phyloP scores from a whole-genome alignment of 2,329 filamentous ascomycete species.

The Claviceps sp. region DNA sequence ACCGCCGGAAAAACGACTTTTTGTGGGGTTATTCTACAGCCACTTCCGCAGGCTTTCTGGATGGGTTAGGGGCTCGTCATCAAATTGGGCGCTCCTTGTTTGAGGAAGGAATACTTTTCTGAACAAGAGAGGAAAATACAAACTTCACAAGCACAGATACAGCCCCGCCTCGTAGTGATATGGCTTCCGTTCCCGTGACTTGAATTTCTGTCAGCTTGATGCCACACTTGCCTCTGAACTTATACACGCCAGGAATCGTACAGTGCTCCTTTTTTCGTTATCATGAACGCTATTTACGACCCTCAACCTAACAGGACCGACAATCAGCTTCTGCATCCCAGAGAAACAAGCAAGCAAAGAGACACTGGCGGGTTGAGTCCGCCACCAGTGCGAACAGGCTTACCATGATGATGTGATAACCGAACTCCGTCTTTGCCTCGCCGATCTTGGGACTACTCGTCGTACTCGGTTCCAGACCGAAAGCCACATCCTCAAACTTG shows the following conservation, averaged over 20 bases:
- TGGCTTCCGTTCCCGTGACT: background rate
- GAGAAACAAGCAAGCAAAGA: background rate
- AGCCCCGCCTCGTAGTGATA: background rate
- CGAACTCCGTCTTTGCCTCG: slow-evolving; percentile 61
- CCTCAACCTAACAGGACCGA: slow-evolving; percentile 21
- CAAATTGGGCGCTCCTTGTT: slow-evolving; percentile 20
- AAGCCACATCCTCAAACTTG: slow-evolving; percentile 61
- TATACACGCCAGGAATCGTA: background rate
- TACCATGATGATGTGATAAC: slow-evolving; percentile 74
- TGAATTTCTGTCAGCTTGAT: background rate
- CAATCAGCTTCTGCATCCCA: background rate
- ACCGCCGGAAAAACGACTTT: slow-evolving; percentile 22
- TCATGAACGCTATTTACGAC: slow-evolving; percentile 21
- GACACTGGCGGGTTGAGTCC: background rate
- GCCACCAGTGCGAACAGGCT: slow-evolving; percentile 6
- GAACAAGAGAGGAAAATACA: slow-evolving; percentile 25
- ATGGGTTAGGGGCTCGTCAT: slow-evolving; percentile 22
- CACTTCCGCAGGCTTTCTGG: slow-evolving; percentile 32
- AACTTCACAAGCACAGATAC: slow-evolving; percentile 1
- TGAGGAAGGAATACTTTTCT: slow-evolving; percentile 12
- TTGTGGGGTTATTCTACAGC: slow-evolving; percentile 32
- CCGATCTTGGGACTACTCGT: slow-evolving; percentile 50
- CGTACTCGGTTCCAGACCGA: slow-evolving; percentile 52
- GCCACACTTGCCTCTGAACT: background rate
- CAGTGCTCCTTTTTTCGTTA: background rate